phyloP scores from a whole-genome alignment of 2,329 filamentous ascomycete species.

The Pseudogymnoascus sp. region DNA sequence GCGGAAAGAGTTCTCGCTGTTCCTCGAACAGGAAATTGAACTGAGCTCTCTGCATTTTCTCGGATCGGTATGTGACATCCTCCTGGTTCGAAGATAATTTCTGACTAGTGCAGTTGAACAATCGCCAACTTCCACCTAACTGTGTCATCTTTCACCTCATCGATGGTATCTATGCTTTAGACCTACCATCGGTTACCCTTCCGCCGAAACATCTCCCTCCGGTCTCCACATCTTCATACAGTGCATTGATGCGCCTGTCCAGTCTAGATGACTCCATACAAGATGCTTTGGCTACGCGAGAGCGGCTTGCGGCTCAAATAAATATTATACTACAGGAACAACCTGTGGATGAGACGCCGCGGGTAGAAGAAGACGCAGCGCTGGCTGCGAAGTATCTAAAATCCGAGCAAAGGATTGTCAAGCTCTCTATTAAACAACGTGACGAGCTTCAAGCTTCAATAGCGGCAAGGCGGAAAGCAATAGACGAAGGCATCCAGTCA shows the following conservation, averaged over 20 bases:
- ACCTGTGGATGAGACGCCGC: constrained; percentile 36
- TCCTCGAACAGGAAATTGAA: constrained; percentile 60
- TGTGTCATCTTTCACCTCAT: constrained; percentile 76
- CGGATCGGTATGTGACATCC: constrained; percentile 44
- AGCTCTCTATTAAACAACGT: constrained; percentile 50
- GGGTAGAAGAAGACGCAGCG: constrained; percentile 41
- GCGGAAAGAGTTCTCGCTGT: constrained; percentile 47
- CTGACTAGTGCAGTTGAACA: constrained; percentile 46
- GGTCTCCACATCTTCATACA: constrained; percentile 68
- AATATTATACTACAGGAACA: constrained; percentile 44
- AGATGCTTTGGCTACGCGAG: constrained; percentile 72
- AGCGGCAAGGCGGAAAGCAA: constrained; percentile 54
- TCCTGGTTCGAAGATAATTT: not conserved
- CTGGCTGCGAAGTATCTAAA: constrained; percentile 47
- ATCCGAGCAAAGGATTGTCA: constrained; percentile 57
- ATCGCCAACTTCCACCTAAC: constrained; percentile 69
- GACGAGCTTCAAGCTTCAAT: constrained; percentile 62
- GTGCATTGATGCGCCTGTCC: constrained; percentile 75
- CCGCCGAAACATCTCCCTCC: constrained; percentile 42
- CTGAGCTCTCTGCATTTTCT: constrained; percentile 70
- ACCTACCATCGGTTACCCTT: constrained; percentile 45
- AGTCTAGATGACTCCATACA: constrained; percentile 87
- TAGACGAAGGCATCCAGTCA: constrained; percentile 50
- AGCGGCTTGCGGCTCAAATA: constrained; percentile 69
- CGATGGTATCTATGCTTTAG: constrained; percentile 78